These are phyloP conservation scores for Trichoderma endophyticum DNA, from an alignment of 2,329 filamentous ascomycete species.

Conservation along the genomic window DNA sequence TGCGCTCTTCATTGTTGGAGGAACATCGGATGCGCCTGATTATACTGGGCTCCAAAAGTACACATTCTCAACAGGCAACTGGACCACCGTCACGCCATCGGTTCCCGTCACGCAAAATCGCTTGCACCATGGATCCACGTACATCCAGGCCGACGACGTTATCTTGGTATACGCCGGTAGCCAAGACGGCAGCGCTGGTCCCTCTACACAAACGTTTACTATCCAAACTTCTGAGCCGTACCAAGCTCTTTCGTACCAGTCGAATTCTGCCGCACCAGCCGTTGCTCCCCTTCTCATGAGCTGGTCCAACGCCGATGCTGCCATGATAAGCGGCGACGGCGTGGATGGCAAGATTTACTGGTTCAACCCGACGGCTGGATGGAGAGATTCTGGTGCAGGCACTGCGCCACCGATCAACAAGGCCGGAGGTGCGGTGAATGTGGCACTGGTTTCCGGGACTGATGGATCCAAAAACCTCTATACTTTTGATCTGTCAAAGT, in stretches of 20 bases:
- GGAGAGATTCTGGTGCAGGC: constrained; percentile 64
- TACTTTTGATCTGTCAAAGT: constrained; percentile 69
- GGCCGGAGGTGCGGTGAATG: constrained; percentile 55
- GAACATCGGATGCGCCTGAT: constrained; percentile 48
- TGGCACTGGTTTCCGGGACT: constrained; percentile 63
- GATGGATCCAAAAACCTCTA: constrained; percentile 78
- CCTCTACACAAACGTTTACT: constrained; percentile 72
- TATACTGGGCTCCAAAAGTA: constrained; percentile 75
- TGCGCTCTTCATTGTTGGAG: constrained; percentile 79
- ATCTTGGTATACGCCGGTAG: constrained; percentile 81
- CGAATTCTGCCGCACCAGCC: constrained; percentile 57
- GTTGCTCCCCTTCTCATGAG: constrained; percentile 68
- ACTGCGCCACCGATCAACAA: constrained; percentile 60
- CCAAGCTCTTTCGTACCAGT: constrained; percentile 52
- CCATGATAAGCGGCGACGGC: constrained; percentile 68
- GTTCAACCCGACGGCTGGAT: constrained; percentile 62
- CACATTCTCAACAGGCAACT: constrained; percentile 52
- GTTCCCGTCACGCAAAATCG: constrained; percentile 63
- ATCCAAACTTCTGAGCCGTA: constrained; percentile 67
- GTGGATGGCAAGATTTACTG: constrained; percentile 66
- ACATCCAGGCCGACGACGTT: constrained; percentile 64
- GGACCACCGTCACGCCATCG: constrained; percentile 45
- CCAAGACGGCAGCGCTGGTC: constrained; percentile 53
- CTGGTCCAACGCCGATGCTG: constrained; percentile 68
- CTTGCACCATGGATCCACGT: constrained; percentile 71